Conservation (phyloP, 495 filamentous ascomycete species). For the Xylona heveae region DNA sequence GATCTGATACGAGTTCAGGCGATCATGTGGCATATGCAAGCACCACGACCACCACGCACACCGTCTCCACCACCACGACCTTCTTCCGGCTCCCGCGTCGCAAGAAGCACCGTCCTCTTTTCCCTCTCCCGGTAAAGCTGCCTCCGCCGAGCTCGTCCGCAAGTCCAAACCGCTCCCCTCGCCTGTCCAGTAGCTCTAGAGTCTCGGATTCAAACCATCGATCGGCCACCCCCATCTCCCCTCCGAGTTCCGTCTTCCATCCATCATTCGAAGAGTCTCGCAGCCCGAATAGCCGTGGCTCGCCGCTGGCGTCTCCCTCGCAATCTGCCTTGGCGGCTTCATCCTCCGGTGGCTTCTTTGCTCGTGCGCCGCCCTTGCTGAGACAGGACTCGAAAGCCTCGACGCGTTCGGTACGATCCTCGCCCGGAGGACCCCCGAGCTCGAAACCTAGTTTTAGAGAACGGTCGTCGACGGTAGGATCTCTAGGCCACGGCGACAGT, state of each 20-base stretch:
- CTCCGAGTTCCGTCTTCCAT: not conserved
- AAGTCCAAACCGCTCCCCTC: slow-evolving; percentile 8
- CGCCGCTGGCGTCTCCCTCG: slow-evolving; percentile 33
- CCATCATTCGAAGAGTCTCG: too few relatives aligned
- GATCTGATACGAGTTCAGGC: slow-evolving; percentile 69
- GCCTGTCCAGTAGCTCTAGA: slow-evolving; percentile 8
- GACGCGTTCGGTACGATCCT: slow-evolving; percentile 46
- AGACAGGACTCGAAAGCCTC: slow-evolving; percentile 46
- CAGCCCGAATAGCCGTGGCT: slow-evolving; percentile 20
- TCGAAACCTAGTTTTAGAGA: too few relatives aligned
- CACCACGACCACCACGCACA: slow-evolving; percentile 38
- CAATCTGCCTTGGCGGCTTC: slow-evolving; percentile 26
- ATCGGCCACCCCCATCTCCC: slow-evolving; percentile 9
- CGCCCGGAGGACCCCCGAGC: slow-evolving; percentile 32
- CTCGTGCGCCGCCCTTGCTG: slow-evolving; percentile 13
- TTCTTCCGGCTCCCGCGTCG: slow-evolving; percentile 68
- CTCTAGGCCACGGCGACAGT: slow-evolving; percentile 32
- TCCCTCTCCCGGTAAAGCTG: slow-evolving; percentile 60
- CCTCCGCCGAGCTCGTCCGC: slow-evolving; percentile 9
- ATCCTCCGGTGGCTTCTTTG: slow-evolving; percentile 2
- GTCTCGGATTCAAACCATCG: slow-evolving; percentile 13
- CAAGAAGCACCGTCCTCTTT: slow-evolving; percentile 72
- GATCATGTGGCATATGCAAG: slow-evolving; percentile 45
- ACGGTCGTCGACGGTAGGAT: slow-evolving; percentile 81
- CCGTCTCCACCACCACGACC: slow-evolving; percentile 36